Evolutionary conservation across 805 yeast species (phyloP), one percentile per base, ranked within the genome.

Genomic region (Candida ortonii): DNA sequence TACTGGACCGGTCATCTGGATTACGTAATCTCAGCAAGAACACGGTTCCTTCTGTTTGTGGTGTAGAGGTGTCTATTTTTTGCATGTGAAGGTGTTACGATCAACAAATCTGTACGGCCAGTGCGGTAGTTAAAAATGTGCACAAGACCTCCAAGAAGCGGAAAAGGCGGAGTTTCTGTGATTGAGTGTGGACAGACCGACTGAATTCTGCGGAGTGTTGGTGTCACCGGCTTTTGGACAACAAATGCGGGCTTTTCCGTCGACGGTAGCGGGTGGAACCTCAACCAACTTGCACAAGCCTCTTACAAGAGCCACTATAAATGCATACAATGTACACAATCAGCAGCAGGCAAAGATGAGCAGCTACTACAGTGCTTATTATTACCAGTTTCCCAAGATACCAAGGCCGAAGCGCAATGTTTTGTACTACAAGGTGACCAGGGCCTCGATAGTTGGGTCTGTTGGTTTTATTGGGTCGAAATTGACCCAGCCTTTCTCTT

Each of bases 361-460:
- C 20, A 41, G 45, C 26, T 30, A 36, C 22, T 35, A 34, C 19
- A 31, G 41, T 25, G 32, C 47, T 12, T 52, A 52, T 28, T 52
- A 52, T 39, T 68, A 71, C 41, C 62, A 59, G 10, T 71, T 76
- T 47, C 79, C 81, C 1, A 64, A 63, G 44, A 71, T 76, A 32
- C 79, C 81, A 3, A 61, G 79, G 38, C 79, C 82, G 6, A 76
- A 72, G 53, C 56, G 79, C 43, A 71, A 68, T 33, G 70, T 68
- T 1, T 62, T 73, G 28, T 73, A 74, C 52, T 73, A 74, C 55
- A 67, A 43, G 25, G 49, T 43, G 12, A 40, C 44, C 4, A 38
- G 46, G 7, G 31, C 49, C 6, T 47, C 48, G 4, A 49, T 49
- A 4, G 50, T 47, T 21, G 53, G 50, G 5, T 38, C 49, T 1